Percentiles rank a stretch among this genome's conserved stretches.
phyloP scores from a whole-genome alignment of 345 rosid species.

The Sisymbrium irio region DNA sequence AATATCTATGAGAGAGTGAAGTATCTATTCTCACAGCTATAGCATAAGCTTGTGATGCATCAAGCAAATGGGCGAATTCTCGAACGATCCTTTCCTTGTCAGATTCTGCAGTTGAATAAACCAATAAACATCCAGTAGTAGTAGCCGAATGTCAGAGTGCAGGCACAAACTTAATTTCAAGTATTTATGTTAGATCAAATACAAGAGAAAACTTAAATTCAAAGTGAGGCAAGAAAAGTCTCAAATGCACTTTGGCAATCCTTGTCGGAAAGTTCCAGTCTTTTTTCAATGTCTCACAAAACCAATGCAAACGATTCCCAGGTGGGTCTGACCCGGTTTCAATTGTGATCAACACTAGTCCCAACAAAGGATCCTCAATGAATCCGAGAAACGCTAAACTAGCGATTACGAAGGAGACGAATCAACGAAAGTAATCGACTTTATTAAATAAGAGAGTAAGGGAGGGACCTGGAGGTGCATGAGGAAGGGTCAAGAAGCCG shows the following conservation, averaged over 20 bases:
- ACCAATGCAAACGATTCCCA: too few relatives aligned
- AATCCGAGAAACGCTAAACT: neutral
- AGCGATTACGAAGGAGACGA: neutral
- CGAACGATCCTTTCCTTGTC: conserved; percentile 73
- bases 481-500: conserved; percentile 80
- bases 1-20: neutral
- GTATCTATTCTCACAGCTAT: conserved; percentile 44
- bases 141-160: neutral
- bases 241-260: neutral
- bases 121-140: too few relatives aligned
- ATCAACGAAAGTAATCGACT: neutral
- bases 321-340: neutral
- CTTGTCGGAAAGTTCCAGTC: neutral
- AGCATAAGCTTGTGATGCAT: conserved; percentile 50
- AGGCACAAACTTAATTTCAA: neutral
- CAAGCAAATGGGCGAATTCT: conserved; percentile 68
- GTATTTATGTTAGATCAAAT: neutral
- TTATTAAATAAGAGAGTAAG: neutral
- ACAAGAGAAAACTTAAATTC: neutral
- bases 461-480: conserved; percentile 67
- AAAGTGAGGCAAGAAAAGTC: neutral
- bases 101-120: conserved; percentile 75
- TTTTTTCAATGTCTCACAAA: too few relatives aligned
- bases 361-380: neutral
- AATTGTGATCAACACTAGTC: neutral